Evolutionary conservation across 2,329 filamentous ascomycete species (phyloP), one percentile per base, ranked within the genome.

Genomic region (Xylariaceae sp.): DNA sequence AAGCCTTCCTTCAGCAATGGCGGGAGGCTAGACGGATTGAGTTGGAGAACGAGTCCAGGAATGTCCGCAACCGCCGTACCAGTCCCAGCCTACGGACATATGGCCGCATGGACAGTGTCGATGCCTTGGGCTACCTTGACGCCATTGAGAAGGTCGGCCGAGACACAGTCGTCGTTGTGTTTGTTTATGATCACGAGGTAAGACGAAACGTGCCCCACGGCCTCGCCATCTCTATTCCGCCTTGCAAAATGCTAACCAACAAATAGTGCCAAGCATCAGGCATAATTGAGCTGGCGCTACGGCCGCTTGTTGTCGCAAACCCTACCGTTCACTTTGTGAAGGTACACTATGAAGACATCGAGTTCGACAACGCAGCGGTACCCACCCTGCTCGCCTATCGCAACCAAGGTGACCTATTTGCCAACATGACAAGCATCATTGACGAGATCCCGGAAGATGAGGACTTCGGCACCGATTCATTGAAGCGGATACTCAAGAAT

Each of bases 61-160:
- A 68, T 56, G 9, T 84, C 45, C 79, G 80, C 56, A 88, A 78
- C 56, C 78, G 88, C 64, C 83, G 86, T 64, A 87, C 83, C 47
- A 93, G 87, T 68, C 90, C 90, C 1, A 91, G 87, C 62, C 82
- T 88, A 58, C 78, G 89, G 59, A 78, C 87, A 52, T 97, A 88
- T 67, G 94, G 94, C 18, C 82, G 80, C 12, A 75, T 97, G 57
- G 87, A 92, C 56, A 81, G 84, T 53, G 94, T 97, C 1, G 92
- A 97, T 75, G 93, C 90, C 7, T 77, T 88, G 58, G 94, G 92
- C 16, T 99, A 96, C 65, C 80, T 99, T n/a, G 92, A 97, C 70
- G 92, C 93, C 50, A 90, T 97, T 61, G 94, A 99, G 74, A 94
- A 90, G 72, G 90, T 93, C 5, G 79, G 84, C 38, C 73, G 85